Evolutionary conservation across 371 early-diverging fungal species (phyloP), one percentile per base, ranked within the genome.

Genomic region (Smittium culicis): DNA sequence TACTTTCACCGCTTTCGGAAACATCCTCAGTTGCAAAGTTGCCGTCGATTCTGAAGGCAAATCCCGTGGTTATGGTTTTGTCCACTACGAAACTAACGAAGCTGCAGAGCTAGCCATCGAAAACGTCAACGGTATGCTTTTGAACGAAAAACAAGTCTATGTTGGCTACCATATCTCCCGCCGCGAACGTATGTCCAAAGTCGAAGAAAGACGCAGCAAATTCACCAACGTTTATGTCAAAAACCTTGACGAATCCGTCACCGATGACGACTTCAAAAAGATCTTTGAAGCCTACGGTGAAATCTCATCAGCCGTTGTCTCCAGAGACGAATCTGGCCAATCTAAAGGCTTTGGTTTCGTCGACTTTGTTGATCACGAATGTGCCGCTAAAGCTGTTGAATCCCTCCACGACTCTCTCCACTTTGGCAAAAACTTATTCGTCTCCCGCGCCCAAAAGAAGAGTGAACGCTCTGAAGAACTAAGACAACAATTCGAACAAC

Each of bases 221-320:
- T 95, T 90, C 84, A 97, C 96, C 77, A 99, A 99, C 83, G 85
- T 99, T 66, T 99, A 95, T 81, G 88, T 99, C 74, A 99, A 97
- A 86, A 97, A 98, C 84, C 76, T 99, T 68, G 92, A 91, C 68
- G 81, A 85, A 66, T 81, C 83, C 60, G 86, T 96, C 67, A 81
- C 81, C 65, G 88, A 95, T 73, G 89, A 89, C 20, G 86, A 89
- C 73, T 85, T 99, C 70, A 73, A 78, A 55, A 85, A 84, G 66
- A 72, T 98, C 80, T 98, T 99, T 78, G 72, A 73, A 59, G 80
- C 82, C 73, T 95, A 81, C 72, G 99, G 99, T 56, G 75, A 80
- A 60, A 87, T 92, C 78, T 92, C 90, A 68, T 98, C 93, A 65
- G 87, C 85, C 63, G 79, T 85, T 65, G 72, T 94, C 68, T 79